Conservation (phyloP, 176 grass and related monocot species). For the Canna indica region DNA sequence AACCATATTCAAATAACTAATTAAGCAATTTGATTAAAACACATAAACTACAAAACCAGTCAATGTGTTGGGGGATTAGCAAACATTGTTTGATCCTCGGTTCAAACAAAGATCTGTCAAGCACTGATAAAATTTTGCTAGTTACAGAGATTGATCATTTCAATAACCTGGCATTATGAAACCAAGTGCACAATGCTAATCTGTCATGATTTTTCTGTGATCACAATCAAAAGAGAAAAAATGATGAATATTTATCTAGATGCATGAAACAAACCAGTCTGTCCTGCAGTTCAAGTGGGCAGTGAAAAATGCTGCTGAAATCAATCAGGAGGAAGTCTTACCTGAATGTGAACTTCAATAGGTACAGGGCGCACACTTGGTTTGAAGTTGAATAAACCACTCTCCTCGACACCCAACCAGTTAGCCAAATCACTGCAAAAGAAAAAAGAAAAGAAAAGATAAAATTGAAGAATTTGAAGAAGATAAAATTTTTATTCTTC, state of each 20-base stretch:
- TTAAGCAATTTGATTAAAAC: neutral
- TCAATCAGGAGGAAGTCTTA: constrained; percentile 1
- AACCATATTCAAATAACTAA: neutral
- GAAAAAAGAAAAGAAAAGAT: constrained; percentile 11
- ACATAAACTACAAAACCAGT: neutral
- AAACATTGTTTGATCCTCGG: neutral
- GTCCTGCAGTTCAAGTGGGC: neutral
- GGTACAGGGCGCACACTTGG: constrained; percentile 94
- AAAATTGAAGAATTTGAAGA: neutral
- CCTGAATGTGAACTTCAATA: constrained; percentile 99
- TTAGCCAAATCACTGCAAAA: constrained; percentile 75
- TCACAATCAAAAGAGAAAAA: neutral
- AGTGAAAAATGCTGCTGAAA: neutral
- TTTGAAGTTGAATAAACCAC: constrained; percentile 95
- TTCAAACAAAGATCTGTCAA: neutral
- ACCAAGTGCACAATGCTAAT: no score
- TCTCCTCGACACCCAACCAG: constrained; percentile 83
- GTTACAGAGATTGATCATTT: neutral
- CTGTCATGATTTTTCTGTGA: neutral
- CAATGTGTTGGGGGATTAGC: neutral
- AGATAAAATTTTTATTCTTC: no score
- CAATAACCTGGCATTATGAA: neutral
- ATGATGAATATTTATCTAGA: neutral
- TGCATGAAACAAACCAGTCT: neutral
- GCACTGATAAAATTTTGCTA: no score